Conservation (phyloP, 2,329 filamentous ascomycete species). For the Cryphonectria nitschkei region DNA sequence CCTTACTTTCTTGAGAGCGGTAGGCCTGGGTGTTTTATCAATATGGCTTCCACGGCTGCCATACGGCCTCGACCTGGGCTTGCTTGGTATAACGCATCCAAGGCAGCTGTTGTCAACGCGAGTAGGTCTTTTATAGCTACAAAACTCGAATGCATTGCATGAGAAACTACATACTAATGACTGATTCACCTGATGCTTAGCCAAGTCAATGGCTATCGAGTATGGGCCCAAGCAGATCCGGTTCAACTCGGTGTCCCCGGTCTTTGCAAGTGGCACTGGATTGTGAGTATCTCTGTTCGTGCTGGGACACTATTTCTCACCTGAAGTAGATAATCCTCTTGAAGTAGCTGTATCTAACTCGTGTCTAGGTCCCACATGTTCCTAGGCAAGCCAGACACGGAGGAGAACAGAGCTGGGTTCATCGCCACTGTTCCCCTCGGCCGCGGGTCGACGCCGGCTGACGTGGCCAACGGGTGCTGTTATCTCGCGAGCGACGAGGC, state of each 20-base stretch:
- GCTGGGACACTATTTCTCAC: too few relatives aligned
- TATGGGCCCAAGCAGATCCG: slow-evolving; percentile 74
- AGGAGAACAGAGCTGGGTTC: slow-evolving; percentile 61
- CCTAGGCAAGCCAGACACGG: slow-evolving; percentile 64
- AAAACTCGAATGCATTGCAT: too few relatives aligned
- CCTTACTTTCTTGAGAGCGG: slow-evolving; percentile 62
- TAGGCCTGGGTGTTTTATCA: slow-evolving; percentile 64
- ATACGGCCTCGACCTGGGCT: slow-evolving; percentile 63
- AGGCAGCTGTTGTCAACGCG: slow-evolving; percentile 66
- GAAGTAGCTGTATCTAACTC: not conserved
- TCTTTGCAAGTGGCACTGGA: slow-evolving; percentile 65
- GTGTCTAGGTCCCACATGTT: slow-evolving; percentile 50
- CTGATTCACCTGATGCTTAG: not conserved
- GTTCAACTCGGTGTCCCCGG: slow-evolving; percentile 72
- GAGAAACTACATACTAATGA: not conserved
- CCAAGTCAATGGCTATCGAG: slow-evolving; percentile 67
- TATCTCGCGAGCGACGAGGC: slow-evolving; percentile 75
- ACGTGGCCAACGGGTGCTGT: slow-evolving; percentile 72
- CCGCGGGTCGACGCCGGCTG: slow-evolving; percentile 59
- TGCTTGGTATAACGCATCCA: slow-evolving; percentile 73
- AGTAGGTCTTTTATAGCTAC: slow-evolving; percentile 28
- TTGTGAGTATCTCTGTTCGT: slow-evolving; percentile 45
- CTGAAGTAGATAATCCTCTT: too few relatives aligned
- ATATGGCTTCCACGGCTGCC: slow-evolving; percentile 68
- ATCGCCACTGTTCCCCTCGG: slow-evolving; percentile 59